Percentiles rank a stretch among this genome's conserved stretches.
phyloP scores from a whole-genome alignment of 1,284 basidiomycete genomes.

The Puccinia sorghi region DNA sequence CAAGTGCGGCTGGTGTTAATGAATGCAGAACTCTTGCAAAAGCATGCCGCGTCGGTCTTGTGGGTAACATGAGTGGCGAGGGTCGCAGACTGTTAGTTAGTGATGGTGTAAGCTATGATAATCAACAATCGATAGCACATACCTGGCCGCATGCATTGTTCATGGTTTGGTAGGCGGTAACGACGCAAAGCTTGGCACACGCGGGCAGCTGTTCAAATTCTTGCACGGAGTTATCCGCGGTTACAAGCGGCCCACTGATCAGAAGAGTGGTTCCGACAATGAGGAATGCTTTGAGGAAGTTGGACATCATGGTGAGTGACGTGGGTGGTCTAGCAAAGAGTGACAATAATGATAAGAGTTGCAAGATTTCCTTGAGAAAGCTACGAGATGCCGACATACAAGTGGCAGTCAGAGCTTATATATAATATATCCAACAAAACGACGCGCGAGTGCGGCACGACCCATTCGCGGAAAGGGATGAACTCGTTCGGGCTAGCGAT shows the following conservation, averaged over 20 bases:
- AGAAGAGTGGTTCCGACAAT: constrained; percentile 16
- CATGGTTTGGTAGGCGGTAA: constrained; percentile 7
- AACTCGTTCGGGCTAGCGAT: too few species aligned
- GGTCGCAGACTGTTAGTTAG: too few species aligned
- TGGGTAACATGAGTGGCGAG: not conserved
- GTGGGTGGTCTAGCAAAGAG: too few species aligned
- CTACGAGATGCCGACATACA: too few species aligned
- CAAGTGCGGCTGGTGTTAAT: not conserved
- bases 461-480: too few species aligned
- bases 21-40: constrained; percentile 21
- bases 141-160: constrained; percentile 31
- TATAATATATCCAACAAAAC: too few species aligned
- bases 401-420: too few species aligned
- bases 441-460: too few species aligned
- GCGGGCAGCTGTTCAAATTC: not conserved
- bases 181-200: constrained; percentile 26
- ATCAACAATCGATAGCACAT: not conserved
- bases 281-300: constrained; percentile 8
- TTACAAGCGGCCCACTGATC: not conserved
- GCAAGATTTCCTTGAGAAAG: too few species aligned
- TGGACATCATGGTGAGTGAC: not conserved
- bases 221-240: not conserved
- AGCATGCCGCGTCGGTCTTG: constrained; percentile 25
- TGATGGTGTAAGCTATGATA: too few species aligned
- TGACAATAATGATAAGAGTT: too few species aligned